A percentile compares a stretch with the other conserved stretches of the same genome.
Evolutionary conservation across 345 rosid genomes (phyloP).

Genomic region (Passiflora organensis): DNA sequence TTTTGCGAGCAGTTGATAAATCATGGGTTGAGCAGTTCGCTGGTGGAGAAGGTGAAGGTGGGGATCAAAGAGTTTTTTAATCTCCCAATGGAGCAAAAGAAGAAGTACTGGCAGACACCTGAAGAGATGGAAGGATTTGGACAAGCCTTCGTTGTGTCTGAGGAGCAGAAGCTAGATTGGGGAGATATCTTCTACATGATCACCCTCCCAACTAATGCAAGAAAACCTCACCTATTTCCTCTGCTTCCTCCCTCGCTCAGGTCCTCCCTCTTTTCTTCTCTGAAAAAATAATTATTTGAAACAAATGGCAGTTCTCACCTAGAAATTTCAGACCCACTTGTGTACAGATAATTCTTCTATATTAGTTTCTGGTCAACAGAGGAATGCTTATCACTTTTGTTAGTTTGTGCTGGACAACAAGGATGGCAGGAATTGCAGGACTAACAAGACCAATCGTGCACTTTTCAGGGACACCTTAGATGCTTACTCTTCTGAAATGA

Average conservation of each 20-base stretch:
- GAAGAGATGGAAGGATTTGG: constrained; percentile 16
- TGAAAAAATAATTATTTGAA: too few species aligned
- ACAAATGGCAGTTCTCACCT: too few species aligned
- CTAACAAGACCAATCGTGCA: too few species aligned
- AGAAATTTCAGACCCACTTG: too few species aligned
- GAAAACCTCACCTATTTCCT: constrained; percentile 7
- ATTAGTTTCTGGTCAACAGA: too few species aligned
- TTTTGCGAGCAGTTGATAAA: constrained; percentile 10
- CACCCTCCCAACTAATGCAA: constrained; percentile 5
- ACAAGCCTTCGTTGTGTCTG: constrained; percentile 16
- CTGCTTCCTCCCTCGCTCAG: background rate
- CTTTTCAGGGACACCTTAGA: too few species aligned
- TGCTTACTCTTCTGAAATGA: constrained; percentile 1
- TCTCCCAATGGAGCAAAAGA: constrained; percentile 8
- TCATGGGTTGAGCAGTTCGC: constrained; percentile 10
- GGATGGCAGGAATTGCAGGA: too few species aligned
- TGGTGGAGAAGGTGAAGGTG: constrained; percentile 7
- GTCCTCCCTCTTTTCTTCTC: background rate
- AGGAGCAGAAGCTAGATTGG: constrained; percentile 18
- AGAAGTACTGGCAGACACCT: background rate
- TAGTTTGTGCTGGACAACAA: too few species aligned
- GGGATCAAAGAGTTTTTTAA: constrained; percentile 11
- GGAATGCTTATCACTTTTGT: too few species aligned
- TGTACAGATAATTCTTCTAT: too few species aligned
- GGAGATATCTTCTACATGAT: constrained; percentile 5